These are phyloP conservation scores for Blechomonas ayalai DNA, from an alignment of 208 protist genomes.

Conservation along the genomic window DNA sequence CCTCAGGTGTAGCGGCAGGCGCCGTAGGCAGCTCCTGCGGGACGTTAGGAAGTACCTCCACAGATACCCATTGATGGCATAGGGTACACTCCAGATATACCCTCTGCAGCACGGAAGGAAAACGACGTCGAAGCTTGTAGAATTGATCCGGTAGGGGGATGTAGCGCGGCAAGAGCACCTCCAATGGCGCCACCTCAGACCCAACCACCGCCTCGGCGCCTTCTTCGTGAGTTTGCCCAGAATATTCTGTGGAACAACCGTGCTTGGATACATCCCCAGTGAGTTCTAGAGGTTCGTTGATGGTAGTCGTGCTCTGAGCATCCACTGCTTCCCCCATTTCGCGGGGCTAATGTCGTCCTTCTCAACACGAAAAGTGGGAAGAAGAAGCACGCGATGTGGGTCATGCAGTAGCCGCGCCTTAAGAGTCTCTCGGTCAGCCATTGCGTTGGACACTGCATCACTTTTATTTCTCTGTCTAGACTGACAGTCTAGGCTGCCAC, in stretches of 20 bases:
- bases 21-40: slow-evolving; percentile 25
- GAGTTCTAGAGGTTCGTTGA: too few relatives aligned
- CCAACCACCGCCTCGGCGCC: neutral
- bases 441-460: too few relatives aligned
- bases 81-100: slow-evolving; percentile 64
- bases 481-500: too few relatives aligned
- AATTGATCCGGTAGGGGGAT: slow-evolving; percentile 46
- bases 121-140: slow-evolving; percentile 35
- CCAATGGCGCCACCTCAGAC: neutral
- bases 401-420: too few relatives aligned
- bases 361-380: too few relatives aligned
- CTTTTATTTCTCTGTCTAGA: too few relatives aligned
- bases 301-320: too few relatives aligned
- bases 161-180: slow-evolving; percentile 26
- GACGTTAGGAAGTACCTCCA: slow-evolving; percentile 22
- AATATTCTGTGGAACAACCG: neutral
- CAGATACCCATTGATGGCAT: slow-evolving; percentile 66
- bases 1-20: slow-evolving; percentile 3
- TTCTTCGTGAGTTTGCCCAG: neutral
- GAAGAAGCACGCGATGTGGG: too few relatives aligned
- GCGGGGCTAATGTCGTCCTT: too few relatives aligned
- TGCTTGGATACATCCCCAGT: too few relatives aligned
- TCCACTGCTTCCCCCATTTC: too few relatives aligned
- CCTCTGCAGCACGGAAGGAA: slow-evolving; percentile 47
- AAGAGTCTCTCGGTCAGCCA: too few relatives aligned